Percentiles rank a stretch among this genome's conserved stretches.
phyloP scores from a whole-genome alignment of 306 rosid species.

The Rosa lucieae region DNA sequence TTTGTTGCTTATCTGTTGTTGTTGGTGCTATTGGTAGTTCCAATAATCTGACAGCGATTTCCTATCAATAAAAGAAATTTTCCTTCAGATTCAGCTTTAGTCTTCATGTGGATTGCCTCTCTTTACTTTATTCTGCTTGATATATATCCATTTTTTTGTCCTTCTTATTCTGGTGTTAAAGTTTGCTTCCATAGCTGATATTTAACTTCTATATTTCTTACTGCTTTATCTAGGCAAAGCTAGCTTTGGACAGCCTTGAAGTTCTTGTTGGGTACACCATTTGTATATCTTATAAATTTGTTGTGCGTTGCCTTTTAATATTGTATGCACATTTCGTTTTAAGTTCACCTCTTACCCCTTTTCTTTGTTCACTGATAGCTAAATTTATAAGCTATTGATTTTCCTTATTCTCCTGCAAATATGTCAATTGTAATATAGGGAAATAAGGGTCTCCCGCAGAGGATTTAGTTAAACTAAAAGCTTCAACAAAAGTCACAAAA shows the following conservation, averaged over 20 bases:
- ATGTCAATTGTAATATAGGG: too few species aligned
- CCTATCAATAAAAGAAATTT: neutral
- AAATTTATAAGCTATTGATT: too few species aligned
- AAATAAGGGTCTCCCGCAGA: too few species aligned
- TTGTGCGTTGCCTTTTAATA: neutral
- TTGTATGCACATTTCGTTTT: neutral
- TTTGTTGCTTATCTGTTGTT: neutral
- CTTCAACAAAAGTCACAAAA: too few species aligned
- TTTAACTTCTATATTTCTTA: constrained; percentile 10
- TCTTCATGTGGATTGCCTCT: neutral
- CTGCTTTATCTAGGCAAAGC: constrained; percentile 52
- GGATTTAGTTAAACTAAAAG: too few species aligned
- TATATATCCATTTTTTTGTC: neutral
- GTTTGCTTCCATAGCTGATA: neutral
- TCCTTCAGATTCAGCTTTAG: neutral
- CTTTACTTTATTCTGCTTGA: neutral
- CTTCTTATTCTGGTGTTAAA: constrained; percentile 3
- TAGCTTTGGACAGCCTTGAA: constrained; percentile 71
- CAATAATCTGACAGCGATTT: neutral
- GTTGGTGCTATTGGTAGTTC: neutral
- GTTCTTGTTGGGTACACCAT: constrained; percentile 85
- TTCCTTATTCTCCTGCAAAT: too few species aligned
- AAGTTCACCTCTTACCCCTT: neutral
- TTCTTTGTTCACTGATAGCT: too few species aligned
- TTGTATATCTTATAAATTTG: neutral